Conservation (phyloP, 1,284 basidiomycete genomes). For the Irpex rosettiformis region DNA sequence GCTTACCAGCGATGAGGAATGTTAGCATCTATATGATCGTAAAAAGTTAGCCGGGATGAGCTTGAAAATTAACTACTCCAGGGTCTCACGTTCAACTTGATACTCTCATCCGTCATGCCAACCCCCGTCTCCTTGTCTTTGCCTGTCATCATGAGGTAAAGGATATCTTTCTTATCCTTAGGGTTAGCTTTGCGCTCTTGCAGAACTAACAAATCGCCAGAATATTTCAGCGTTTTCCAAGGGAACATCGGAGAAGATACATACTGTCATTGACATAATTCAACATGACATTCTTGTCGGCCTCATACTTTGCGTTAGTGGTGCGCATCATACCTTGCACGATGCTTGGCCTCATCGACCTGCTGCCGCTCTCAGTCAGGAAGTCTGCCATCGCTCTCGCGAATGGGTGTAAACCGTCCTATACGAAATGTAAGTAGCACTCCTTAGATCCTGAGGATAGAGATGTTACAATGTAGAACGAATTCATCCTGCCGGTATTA, state of each 20-base stretch:
- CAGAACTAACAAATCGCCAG: conserved; percentile 26
- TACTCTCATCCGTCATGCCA: conserved; percentile 37
- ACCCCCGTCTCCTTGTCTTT: conserved; percentile 41
- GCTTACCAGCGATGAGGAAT: conserved; percentile 45
- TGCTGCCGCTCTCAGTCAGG: conserved; percentile 34
- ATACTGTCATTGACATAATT: conserved; percentile 37
- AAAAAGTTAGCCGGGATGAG: not conserved
- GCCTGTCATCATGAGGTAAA: conserved; percentile 42
- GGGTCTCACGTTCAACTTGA: conserved; percentile 37
- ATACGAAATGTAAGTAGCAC: too few species aligned
- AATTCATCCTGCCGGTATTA: conserved; percentile 21
- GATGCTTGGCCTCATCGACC: conserved; percentile 32
- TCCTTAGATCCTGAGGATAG: too few species aligned
- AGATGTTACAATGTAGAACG: conserved; percentile 22
- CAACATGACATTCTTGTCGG: conserved; percentile 36
- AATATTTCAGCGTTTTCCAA: not conserved
- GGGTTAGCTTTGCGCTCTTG: conserved; percentile 34
- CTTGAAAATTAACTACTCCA: not conserved
- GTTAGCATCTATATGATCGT: conserved; percentile 36
- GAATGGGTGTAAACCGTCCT: conserved; percentile 39
- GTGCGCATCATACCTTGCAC: conserved; percentile 33
- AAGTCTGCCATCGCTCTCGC: conserved; percentile 40
- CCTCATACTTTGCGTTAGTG: conserved; percentile 36
- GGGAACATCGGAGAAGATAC: conserved; percentile 9
- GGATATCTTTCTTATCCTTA: conserved; percentile 36